Base-by-base conservation (phyloP, 1,284 basidiomycete genomes). In the Nidula niveotomentosa region DNA sequence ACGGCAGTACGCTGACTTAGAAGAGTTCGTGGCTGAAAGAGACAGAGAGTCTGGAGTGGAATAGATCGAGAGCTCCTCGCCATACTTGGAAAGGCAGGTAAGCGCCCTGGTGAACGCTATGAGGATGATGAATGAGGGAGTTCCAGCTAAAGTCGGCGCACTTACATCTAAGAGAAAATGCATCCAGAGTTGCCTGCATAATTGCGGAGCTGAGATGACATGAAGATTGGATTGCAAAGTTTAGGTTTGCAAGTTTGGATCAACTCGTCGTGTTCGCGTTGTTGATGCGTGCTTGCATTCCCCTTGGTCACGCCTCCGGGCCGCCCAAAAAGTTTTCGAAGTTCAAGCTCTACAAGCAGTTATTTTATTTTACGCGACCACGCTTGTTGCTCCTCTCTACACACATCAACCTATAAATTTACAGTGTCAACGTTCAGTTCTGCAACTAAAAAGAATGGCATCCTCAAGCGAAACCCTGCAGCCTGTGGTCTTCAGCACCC, bases 401-500 rank as follows among this genome's bases (percentile, higher is more conserved):
- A 23, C 23, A 5, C 23, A 5, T 23, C 23, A 5, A 23, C 23
- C 23, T 23, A 23, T 23, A 23, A 23, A 23, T 5, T 23, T 23
- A 23, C 23, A 23, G 23, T 23, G 23, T 23, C 23, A 23, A 23
- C 23, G 23, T 23, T 23, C 23, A 23, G 23, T 23, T 23, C 23
- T 23, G 23, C 23, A 5, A 2, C 23, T 23, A 23, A 23, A 23
- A 23, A 23, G 5, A 23, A 23, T 23, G 23, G 23, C 23, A 5
- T 23, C 23, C 23, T 23, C 23, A 23, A 23, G 23, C 23, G 23
- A 23, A 23, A 23, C 23, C 23, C 23, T 23, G 23, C 73, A 73
- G 51, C 86, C 94, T 3, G 90, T 94, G 58, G 76, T 91, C 13
- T 90, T 98, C 60, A 88, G 83, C 44, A 97, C 95, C 0, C 81